These are phyloP conservation scores for Vigna hirtella DNA, from an alignment of 306 rosid genomes.

Conservation along the genomic window DNA sequence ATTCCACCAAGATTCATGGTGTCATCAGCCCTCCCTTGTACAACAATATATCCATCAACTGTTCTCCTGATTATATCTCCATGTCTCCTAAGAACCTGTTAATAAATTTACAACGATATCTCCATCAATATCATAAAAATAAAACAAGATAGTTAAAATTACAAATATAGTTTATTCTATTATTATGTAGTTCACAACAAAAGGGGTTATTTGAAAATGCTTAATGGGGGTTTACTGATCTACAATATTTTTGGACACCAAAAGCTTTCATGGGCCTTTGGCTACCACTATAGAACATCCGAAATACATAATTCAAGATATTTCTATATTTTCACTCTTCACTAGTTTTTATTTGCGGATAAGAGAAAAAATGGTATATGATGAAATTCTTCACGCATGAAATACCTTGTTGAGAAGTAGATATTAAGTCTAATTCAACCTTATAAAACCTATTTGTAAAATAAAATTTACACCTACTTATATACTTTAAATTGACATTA, in stretches of 20 bases:
- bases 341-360: no score
- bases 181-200: not conserved
- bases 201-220: slow-evolving; percentile 30
- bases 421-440: accelerated
- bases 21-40: slow-evolving; percentile 94
- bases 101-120: slow-evolving; percentile 38
- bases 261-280: not conserved
- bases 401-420: accelerated
- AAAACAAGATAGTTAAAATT: not conserved
- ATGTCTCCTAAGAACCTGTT: slow-evolving; percentile 81
- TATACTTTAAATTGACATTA: no score
- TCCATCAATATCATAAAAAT: not conserved
- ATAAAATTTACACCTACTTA: accelerated
- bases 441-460: accelerated
- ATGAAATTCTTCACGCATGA: no score
- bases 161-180: not conserved
- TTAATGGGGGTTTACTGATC: not conserved
- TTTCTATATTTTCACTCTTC: not conserved
- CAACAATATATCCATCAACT: slow-evolving; percentile 67
- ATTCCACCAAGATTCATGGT: slow-evolving; percentile 98
- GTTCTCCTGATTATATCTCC: slow-evolving; percentile 83
- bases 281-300: not conserved
- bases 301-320: not conserved
- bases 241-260: not conserved
- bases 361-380: no score